These are phyloP conservation scores for Saussurea involucrata DNA, from an alignment of 129 eudicot species.

Conservation along the genomic window DNA sequence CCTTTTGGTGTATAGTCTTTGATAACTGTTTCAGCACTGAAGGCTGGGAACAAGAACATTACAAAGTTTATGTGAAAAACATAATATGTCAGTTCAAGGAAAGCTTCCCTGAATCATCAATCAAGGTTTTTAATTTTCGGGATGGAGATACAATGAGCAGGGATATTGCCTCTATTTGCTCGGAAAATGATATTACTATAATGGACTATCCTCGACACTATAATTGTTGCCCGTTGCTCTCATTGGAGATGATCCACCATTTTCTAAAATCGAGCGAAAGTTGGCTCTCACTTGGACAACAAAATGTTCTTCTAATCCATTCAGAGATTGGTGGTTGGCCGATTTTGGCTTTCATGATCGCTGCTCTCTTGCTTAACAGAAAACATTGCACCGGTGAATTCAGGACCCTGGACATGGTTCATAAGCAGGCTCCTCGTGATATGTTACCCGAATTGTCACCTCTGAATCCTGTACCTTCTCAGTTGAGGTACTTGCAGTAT, in stretches of 20 bases:
- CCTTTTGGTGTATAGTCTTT: conserved; percentile 48
- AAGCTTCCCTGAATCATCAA: conserved; percentile 54
- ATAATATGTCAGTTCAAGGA: conserved; percentile 44
- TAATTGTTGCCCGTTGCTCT: conserved; percentile 73
- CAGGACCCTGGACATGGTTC: conserved; percentile 68
- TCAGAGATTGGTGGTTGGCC: conserved; percentile 90
- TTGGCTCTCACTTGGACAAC: conserved; percentile 69
- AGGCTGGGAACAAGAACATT: conserved; percentile 52
- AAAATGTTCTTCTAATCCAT: conserved; percentile 72
- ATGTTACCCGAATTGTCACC: conserved; percentile 49
- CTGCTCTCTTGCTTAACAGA: conserved; percentile 66
- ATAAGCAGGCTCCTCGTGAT: conserved; percentile 72
- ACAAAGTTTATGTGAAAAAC: conserved; percentile 49
- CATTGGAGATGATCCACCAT: conserved; percentile 77
- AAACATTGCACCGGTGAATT: conserved; percentile 57
- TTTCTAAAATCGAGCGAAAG: conserved; percentile 73
- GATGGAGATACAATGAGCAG: conserved; percentile 53
- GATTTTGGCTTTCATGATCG: conserved; percentile 85
- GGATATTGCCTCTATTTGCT: conserved; percentile 38
- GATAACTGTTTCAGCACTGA: conserved; percentile 68
- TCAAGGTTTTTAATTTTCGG: conserved; percentile 63
- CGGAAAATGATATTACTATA: conserved; percentile 61
- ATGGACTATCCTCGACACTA: conserved; percentile 75
- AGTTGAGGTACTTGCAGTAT: conserved; percentile 75
- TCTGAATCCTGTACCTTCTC: conserved; percentile 74